Conservation (phyloP, 2,329 filamentous ascomycete species). For the Ophiosphaerella korrae region DNA sequence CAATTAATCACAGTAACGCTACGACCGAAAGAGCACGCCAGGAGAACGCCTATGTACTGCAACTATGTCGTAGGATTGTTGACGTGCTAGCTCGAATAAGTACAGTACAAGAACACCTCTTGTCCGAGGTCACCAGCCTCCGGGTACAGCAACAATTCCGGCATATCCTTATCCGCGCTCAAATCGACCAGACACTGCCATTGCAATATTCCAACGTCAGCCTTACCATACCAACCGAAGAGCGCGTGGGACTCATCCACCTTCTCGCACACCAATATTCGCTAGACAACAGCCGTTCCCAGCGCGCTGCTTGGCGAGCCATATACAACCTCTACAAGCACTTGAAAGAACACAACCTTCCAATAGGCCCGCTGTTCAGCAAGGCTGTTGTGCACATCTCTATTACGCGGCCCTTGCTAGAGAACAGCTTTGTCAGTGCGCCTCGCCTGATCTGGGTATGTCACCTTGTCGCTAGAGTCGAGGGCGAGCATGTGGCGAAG, state of each 20-base stretch:
- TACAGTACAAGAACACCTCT: neutral
- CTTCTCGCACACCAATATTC: constrained; percentile 43
- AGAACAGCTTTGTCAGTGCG: constrained; percentile 36
- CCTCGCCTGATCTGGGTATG: constrained; percentile 38
- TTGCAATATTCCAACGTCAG: constrained; percentile 22
- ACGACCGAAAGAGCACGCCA: constrained; percentile 2
- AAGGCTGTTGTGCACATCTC: constrained; percentile 32
- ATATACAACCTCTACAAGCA: constrained; percentile 38
- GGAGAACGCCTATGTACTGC: constrained; percentile 5
- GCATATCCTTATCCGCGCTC: constrained; percentile 32
- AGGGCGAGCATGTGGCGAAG: constrained; percentile 34
- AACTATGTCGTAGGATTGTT: constrained; percentile 12
- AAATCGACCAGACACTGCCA: constrained; percentile 28
- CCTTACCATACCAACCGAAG: constrained; percentile 14
- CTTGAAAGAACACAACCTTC: constrained; percentile 20
- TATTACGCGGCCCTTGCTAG: constrained; percentile 32
- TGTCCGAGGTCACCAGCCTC: constrained; percentile 2
- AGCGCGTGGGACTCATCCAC: constrained; percentile 31
- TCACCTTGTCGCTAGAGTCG: constrained; percentile 31
- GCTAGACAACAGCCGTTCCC: constrained; percentile 25
- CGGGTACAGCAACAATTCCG: constrained; percentile 28
- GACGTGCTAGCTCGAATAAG: constrained; percentile 9
- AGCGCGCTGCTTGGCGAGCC: constrained; percentile 28
- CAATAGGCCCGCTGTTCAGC: constrained; percentile 37
- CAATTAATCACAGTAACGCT: neutral